A percentile compares a stretch with the other conserved stretches of the same genome.
These are phyloP conservation scores for Lagenaria siceraria DNA, from an alignment of 306 rosid genomes.

Conservation along the genomic window DNA sequence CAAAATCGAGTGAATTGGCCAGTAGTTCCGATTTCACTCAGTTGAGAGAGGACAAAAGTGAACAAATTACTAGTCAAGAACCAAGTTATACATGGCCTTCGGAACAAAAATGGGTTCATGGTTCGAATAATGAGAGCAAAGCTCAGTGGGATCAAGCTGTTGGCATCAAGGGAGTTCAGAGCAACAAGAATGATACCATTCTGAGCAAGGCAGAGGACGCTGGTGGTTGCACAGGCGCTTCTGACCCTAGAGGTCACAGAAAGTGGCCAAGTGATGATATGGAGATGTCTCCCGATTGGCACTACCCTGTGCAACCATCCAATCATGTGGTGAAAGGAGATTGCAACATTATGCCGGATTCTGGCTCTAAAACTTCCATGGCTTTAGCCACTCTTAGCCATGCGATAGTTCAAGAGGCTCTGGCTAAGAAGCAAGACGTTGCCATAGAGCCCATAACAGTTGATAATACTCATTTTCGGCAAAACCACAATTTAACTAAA, in stretches of 20 bases:
- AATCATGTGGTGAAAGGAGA: slow-evolving; percentile 38
- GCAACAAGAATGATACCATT: slow-evolving; percentile 44
- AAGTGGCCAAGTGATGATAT: slow-evolving; percentile 61
- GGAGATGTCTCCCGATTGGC: slow-evolving; percentile 75
- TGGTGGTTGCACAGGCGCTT: slow-evolving; percentile 18
- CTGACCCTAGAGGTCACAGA: slow-evolving; percentile 40
- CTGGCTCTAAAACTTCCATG: slow-evolving; percentile 24
- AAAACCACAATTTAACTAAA: slow-evolving; percentile 20
- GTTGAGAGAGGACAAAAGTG: slow-evolving; percentile 34
- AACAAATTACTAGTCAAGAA: slow-evolving; percentile 28
- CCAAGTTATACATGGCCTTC: slow-evolving; percentile 34
- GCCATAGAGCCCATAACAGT: slow-evolving; percentile 24
- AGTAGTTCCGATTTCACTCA: slow-evolving; percentile 28
- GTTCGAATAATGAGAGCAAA: slow-evolving; percentile 30
- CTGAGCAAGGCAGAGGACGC: slow-evolving; percentile 35
- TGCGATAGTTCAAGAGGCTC: slow-evolving; percentile 26
- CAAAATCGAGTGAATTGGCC: slow-evolving; percentile 33
- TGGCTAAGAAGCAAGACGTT: slow-evolving; percentile 34
- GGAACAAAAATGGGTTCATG: slow-evolving; percentile 27
- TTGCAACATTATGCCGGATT: slow-evolving; percentile 25
- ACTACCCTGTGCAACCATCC: slow-evolving; percentile 40
- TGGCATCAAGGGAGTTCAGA: slow-evolving; percentile 19
- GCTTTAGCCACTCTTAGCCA: slow-evolving; percentile 30
- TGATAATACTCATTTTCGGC: slow-evolving; percentile 20
- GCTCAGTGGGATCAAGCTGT: slow-evolving; percentile 22